Conservation (phyloP, 2,329 filamentous ascomycete genomes). For the Blastomyces silverae region DNA sequence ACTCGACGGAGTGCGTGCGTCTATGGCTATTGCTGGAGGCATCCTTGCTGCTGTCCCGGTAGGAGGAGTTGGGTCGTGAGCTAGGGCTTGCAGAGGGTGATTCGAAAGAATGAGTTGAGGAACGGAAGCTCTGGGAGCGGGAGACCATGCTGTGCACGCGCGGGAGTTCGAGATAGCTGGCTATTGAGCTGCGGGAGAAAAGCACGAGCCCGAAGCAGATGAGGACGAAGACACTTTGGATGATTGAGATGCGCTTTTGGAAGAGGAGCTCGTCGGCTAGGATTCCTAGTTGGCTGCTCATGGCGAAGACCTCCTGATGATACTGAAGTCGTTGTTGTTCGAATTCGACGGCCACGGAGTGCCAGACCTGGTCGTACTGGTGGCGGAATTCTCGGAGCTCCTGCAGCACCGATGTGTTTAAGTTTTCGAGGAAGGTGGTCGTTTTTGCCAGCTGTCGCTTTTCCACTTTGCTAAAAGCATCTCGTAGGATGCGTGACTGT, state of each 20-base stretch:
- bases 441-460: constrained; percentile 81
- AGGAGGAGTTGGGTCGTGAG: constrained; percentile 33
- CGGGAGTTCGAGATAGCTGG: constrained; percentile 42
- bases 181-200: constrained; percentile 51
- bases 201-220: constrained; percentile 82
- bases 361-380: constrained; percentile 95
- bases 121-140: constrained; percentile 40
- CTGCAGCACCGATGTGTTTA: constrained; percentile 80
- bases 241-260: constrained; percentile 84
- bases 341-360: constrained; percentile 85
- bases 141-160: constrained; percentile 44
- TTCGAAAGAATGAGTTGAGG: constrained; percentile 33
- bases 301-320: constrained; percentile 72
- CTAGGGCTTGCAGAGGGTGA: constrained; percentile 36
- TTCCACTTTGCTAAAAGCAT: constrained; percentile 79
- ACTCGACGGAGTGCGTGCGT: constrained; percentile 35
- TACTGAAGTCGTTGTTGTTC: constrained; percentile 82
- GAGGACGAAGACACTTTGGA: constrained; percentile 80
- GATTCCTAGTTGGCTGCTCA: constrained; percentile 72
- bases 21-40: constrained; percentile 23
- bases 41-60: constrained; percentile 22
- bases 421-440: constrained; percentile 66
- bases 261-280: constrained; percentile 85
- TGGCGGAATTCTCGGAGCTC: constrained; percentile 71
- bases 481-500: constrained; percentile 81